These are phyloP conservation scores for Lycium barbarum DNA, from an alignment of 257 asterid species.

Conservation along the genomic window DNA sequence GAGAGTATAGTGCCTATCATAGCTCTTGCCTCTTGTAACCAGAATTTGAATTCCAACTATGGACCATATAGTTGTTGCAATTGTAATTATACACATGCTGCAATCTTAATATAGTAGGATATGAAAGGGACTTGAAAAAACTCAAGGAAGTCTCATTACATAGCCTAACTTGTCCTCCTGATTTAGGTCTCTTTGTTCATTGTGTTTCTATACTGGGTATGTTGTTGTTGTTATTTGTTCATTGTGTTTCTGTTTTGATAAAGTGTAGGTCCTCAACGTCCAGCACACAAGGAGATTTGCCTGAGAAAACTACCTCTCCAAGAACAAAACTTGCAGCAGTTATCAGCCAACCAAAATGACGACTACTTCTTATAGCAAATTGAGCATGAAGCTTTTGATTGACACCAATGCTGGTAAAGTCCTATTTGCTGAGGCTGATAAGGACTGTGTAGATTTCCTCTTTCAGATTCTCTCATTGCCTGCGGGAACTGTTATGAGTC, in stretches of 20 bases:
- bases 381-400: conserved; percentile 53
- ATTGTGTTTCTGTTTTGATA: background rate
- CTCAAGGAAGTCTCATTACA: background rate
- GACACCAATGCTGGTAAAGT: conserved; percentile 38
- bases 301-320: background rate
- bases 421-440: conserved; percentile 52
- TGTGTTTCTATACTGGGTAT: background rate
- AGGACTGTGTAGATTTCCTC: conserved; percentile 49
- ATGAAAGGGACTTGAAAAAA: background rate
- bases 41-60: too few relatives aligned
- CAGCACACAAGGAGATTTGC: background rate
- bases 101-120: background rate
- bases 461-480: conserved; percentile 47
- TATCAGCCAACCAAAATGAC: background rate
- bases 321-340: background rate
- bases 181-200: background rate
- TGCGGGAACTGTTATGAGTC: conserved; percentile 29
- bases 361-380: background rate
- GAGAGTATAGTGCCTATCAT: background rate
- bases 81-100: background rate
- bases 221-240: background rate
- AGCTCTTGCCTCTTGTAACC: too few relatives aligned
- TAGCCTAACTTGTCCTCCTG: background rate
- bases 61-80: background rate
- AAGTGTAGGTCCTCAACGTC: background rate